Base-by-base conservation (phyloP, 495 filamentous ascomycete genomes). In the Endocarpon pusillum region DNA sequence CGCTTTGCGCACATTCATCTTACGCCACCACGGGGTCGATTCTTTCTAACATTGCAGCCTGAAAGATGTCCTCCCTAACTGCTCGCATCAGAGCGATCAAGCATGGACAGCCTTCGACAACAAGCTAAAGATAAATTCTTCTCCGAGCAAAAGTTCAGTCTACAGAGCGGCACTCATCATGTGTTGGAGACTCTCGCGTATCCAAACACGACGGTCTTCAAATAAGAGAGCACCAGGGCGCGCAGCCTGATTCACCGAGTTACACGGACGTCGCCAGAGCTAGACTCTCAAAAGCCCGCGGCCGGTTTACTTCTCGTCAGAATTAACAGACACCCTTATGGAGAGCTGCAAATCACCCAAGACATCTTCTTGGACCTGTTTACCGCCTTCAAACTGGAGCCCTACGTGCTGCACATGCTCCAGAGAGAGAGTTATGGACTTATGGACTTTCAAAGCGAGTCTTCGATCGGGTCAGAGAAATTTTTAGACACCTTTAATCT, bases 121-220 rank as follows among this genome's bases (percentile, higher is more conserved):
- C 23, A 25, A 25, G 23, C 23, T 25, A 25, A 25, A 25, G 23
- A 25, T 25, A 25, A 25, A 25, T 25, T 25, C 23, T 25, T 25
- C 23, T 25, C 23, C 8, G 23, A 25, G 23, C 23, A 25, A 25
- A 25, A 25, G 23, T 25, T 25, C 23, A 25, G 23, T 25, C 23
- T 25, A 25, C 23, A 25, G 23, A 12, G 23, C 23, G 23, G 23
- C 23, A 12, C 23, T 25, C 23, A 25, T 25, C 23, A 25, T 25
- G 8, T 25, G 23, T 12, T 25, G 23, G 23, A 25, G 23, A 25
- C 23, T 25, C 23, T 25, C 23, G 23, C 23, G 23, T 25, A 25
- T 25, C 23, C 23, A 25, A 25, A 25, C 23, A 25, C 12, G 12
- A 25, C 23, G 23, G 23, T 25, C 23, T 25, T 25, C 23, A 25